Evolutionary conservation across 208 protist genomes (phyloP).

Genomic region (Trichomonas vaginalis): DNA sequence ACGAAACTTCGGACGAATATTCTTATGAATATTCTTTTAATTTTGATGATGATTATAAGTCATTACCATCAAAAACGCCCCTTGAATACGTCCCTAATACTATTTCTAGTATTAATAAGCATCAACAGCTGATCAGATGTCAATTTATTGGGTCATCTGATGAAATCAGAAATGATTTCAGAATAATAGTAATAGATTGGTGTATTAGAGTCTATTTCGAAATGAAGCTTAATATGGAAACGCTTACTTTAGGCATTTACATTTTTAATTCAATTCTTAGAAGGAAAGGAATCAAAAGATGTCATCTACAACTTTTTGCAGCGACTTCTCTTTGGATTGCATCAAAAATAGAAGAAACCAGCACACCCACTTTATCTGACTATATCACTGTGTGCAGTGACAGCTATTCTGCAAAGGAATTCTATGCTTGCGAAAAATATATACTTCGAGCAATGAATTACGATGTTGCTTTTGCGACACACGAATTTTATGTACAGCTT

Average conservation of each 20-base stretch:
- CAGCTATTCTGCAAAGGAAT: neutral
- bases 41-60: neutral
- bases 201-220: neutral
- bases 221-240: neutral
- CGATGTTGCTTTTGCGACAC: neutral
- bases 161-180: neutral
- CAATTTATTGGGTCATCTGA: neutral
- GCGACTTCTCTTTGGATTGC: neutral
- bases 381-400: neutral
- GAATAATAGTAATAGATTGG: neutral
- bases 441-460: neutral
- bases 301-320: neutral
- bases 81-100: neutral
- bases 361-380: neutral
- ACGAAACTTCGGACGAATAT: too few species aligned
- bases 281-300: neutral
- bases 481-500: neutral
- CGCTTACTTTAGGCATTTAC: neutral
- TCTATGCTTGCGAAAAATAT: neutral
- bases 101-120: neutral
- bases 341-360: neutral
- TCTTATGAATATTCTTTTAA: neutral
- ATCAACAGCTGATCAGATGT: neutral
- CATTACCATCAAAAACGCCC: neutral
- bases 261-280: neutral